Base-by-base conservation (phyloP, 768 basidiomycete species). In the Podaxis sp. region DNA sequence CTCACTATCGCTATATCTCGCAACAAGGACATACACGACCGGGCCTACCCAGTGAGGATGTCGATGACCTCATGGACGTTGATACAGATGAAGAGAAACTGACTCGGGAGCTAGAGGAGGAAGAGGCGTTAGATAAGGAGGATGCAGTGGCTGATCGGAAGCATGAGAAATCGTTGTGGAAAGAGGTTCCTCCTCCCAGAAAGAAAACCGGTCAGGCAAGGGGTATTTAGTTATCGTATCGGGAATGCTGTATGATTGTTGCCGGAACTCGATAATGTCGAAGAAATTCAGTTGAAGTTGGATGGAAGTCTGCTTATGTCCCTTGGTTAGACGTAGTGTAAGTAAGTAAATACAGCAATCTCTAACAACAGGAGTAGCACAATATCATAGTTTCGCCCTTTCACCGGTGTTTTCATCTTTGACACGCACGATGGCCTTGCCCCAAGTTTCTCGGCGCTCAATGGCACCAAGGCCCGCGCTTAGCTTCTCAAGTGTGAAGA, bases 391-490 rank as follows among this genome's bases (percentile, higher is more conserved):
- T 69, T 80, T 88, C 3, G 84, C 75, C 57, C 66, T 77, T 59
- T 68, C 68, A 0, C 42, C 67, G 26, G 55, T 58, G 2, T 69
- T 69, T 11, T 88, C 85, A 28, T 86, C 82, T 57, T 79, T 82
- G 53, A 99, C 73, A 55, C 78, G 80, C 7, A 93, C 83, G 26
- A 96, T 79, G 0, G 82, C 91, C 71, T 98, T 98, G 0, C 96
- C 96, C 93, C 95, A 99, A 4, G 95, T 96, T 75, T 92, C 84
- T 65, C 96, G 79, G 52, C 79, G 79, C 70, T 95, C 95, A 19
- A 99, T 75, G 26, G 92, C 94, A 13, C 70, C 71, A 55, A 98
- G 75, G 1, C 90, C 96, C 1, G 88, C 84, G 2, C 82, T 75
- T 2, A 95, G 75, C 8, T 73, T 75, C 26, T 91, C 89, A 1